A percentile compares a stretch with the other conserved stretches of the same genome.
Evolutionary conservation across 768 basidiomycete species (phyloP).

Genomic region (Kwoniella botswanensis): DNA sequence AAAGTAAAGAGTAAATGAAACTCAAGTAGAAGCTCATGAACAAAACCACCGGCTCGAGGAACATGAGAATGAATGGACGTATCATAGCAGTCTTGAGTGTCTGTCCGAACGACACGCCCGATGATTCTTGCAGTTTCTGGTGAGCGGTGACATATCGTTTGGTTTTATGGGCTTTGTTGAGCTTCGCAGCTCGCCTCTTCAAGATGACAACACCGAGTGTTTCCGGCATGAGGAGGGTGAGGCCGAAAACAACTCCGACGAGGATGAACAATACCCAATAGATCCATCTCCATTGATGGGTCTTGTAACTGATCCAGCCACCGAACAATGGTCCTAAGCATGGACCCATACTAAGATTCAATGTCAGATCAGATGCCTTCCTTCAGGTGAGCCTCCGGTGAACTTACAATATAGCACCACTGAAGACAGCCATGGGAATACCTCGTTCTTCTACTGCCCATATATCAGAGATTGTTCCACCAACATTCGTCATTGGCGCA

Average conservation of each 20-base stretch:
- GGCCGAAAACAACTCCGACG: conserved; percentile 28
- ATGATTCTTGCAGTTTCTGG: conserved; percentile 25
- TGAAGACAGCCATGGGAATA: conserved; percentile 53
- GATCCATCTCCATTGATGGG: conserved; percentile 47
- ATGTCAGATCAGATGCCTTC: neutral
- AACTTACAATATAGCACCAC: conserved; percentile 43
- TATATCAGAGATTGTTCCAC: conserved; percentile 46
- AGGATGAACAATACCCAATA: conserved; percentile 45
- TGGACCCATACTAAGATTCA: conserved; percentile 32
- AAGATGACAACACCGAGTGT: conserved; percentile 58
- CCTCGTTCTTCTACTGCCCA: conserved; percentile 54
- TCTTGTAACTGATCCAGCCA: conserved; percentile 38
- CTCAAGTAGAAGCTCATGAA: conserved; percentile 45
- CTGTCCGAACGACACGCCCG: conserved; percentile 32
- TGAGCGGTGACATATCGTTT: conserved; percentile 45
- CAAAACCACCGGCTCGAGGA: conserved; percentile 42
- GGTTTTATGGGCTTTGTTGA: conserved; percentile 52
- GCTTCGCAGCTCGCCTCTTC: conserved; percentile 37
- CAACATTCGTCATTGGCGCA: conserved; percentile 51
- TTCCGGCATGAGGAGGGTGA: conserved; percentile 54
- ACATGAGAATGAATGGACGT: conserved; percentile 66
- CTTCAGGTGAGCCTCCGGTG: no score
- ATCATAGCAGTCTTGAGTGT: conserved; percentile 66
- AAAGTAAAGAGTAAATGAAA: conserved; percentile 49
- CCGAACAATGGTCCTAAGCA: conserved; percentile 42